Conservation (phyloP, 2,329 filamentous ascomycete genomes). For the Pestalotiopsis sp. region DNA sequence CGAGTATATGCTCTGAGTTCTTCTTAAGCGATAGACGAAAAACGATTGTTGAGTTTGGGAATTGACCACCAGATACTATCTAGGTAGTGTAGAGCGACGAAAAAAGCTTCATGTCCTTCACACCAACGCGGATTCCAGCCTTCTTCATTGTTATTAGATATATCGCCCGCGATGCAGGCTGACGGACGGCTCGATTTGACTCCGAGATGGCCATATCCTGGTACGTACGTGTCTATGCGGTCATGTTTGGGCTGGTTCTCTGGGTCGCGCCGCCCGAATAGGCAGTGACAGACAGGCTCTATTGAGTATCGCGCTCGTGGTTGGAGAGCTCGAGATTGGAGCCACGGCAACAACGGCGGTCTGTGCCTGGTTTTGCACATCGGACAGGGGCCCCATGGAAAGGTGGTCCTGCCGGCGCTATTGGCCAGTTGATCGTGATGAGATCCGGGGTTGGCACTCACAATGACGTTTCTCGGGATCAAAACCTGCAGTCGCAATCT, state of each 20-base stretch:
- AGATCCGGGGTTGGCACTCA: slow-evolving; percentile 20
- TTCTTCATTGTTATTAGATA: background rate
- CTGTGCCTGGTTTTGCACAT: slow-evolving; percentile 16
- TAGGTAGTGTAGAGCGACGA: slow-evolving; percentile 5
- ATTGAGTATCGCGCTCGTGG: slow-evolving; percentile 5
- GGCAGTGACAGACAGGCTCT: slow-evolving; percentile 14
- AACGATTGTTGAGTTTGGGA: slow-evolving; percentile 14
- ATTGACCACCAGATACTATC: background rate
- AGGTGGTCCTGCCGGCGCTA: slow-evolving; percentile 12
- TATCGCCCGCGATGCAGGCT: background rate
- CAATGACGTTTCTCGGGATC: slow-evolving; percentile 27
- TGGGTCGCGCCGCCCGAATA: slow-evolving; percentile 12
- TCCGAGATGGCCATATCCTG: slow-evolving; percentile 13
- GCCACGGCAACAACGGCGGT: background rate
- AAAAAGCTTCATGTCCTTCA: background rate
- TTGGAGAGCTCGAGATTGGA: slow-evolving; percentile 1
- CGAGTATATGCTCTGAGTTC: slow-evolving; percentile 15
- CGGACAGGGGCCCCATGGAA: slow-evolving; percentile 9
- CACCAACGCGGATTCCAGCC: background rate
- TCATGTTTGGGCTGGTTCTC: slow-evolving; percentile 20
- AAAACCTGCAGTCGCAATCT: slow-evolving; percentile 13
- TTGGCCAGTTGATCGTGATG: slow-evolving; percentile 20
- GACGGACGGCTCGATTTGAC: background rate
- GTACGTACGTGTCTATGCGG: slow-evolving; percentile 23
- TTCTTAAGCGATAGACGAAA: slow-evolving; percentile 26